A percentile compares a stretch with the other conserved stretches of the same genome.
Conservation (phyloP, 1,284 basidiomycete species). For the Heterobasidion annosum region DNA sequence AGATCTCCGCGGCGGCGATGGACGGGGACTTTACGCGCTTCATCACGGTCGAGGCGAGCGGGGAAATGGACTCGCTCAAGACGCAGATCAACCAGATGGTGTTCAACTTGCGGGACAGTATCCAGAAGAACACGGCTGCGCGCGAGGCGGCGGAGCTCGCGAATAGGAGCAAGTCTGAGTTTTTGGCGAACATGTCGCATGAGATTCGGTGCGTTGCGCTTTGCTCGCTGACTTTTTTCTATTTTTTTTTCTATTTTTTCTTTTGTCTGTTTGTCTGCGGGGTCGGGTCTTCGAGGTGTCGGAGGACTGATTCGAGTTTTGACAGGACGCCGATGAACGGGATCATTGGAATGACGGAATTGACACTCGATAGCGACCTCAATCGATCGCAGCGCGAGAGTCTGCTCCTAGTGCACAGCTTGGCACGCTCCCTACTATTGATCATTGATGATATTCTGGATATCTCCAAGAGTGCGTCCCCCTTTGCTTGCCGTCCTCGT, state of each 20-base stretch:
- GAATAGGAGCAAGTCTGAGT: conserved; percentile 96
- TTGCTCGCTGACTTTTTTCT: too few species aligned
- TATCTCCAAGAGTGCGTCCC: conserved; percentile 87
- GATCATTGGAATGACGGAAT: conserved; percentile 99
- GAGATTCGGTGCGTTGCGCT: conserved; percentile 69
- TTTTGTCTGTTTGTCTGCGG: background rate
- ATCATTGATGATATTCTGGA: conserved; percentile 99
- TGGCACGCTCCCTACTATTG: conserved; percentile 88
- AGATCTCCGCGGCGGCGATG: conserved; percentile 97
- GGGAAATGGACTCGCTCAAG: conserved; percentile 99
- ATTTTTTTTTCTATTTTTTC: background rate
- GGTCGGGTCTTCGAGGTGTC: too few species aligned
- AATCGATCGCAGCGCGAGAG: conserved; percentile 91
- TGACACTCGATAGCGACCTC: conserved; percentile 90
- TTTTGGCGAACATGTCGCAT: conserved; percentile 97
- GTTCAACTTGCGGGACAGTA: conserved; percentile 92
- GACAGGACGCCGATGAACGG: conserved; percentile 95
- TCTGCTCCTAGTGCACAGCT: conserved; percentile 89
- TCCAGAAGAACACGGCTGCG: conserved; percentile 98
- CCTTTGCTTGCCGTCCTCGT: conserved; percentile 1
- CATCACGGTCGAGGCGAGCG: conserved; percentile 97
- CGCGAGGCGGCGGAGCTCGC: conserved; percentile 96
- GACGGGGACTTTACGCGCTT: conserved; percentile 99
- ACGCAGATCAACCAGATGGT: conserved; percentile 99
- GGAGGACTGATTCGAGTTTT: conserved; percentile 7